These are phyloP conservation scores for Candida silvicultrix DNA, from an alignment of 805 yeast genomes.

Conservation along the genomic window DNA sequence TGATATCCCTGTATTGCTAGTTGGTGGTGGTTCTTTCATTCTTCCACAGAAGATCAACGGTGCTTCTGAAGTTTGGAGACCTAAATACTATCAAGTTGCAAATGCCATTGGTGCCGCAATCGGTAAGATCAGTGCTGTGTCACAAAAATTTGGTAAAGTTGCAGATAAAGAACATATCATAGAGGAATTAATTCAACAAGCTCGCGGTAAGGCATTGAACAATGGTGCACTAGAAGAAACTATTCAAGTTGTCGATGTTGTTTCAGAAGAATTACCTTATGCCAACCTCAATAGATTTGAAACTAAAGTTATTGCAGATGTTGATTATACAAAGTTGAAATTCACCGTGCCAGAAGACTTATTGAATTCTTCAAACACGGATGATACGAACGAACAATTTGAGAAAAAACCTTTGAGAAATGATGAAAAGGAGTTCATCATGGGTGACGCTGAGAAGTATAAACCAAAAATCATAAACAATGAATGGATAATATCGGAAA, in stretches of 20 bases:
- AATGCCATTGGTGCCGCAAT: slow-evolving; percentile 49
- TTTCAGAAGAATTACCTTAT: slow-evolving; percentile 26
- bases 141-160: slow-evolving; percentile 16
- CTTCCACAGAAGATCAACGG: slow-evolving; percentile 33
- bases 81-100: slow-evolving; percentile 38
- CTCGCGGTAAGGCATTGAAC: slow-evolving; percentile 13
- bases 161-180: slow-evolving; percentile 15
- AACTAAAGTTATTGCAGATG: slow-evolving; percentile 37
- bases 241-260: slow-evolving; percentile 22
- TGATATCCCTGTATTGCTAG: slow-evolving; percentile 36
- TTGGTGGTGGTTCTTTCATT: slow-evolving; percentile 46
- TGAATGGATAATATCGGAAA: slow-evolving; percentile 35
- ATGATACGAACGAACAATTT: neutral
- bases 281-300: slow-evolving; percentile 28
- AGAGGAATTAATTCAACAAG: slow-evolving; percentile 19
- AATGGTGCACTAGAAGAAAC: slow-evolving; percentile 23
- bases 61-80: slow-evolving; percentile 37
- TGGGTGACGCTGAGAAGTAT: slow-evolving; percentile 16
- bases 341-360: slow-evolving; percentile 5
- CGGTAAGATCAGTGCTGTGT: slow-evolving; percentile 32
- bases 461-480: slow-evolving; percentile 25
- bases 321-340: slow-evolving; percentile 29
- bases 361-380: slow-evolving; percentile 1
- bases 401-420: neutral
- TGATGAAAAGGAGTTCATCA: neutral